Evolutionary conservation across 208 protist genomes (phyloP).

Genomic region (Trypanosoma lewisi): DNA sequence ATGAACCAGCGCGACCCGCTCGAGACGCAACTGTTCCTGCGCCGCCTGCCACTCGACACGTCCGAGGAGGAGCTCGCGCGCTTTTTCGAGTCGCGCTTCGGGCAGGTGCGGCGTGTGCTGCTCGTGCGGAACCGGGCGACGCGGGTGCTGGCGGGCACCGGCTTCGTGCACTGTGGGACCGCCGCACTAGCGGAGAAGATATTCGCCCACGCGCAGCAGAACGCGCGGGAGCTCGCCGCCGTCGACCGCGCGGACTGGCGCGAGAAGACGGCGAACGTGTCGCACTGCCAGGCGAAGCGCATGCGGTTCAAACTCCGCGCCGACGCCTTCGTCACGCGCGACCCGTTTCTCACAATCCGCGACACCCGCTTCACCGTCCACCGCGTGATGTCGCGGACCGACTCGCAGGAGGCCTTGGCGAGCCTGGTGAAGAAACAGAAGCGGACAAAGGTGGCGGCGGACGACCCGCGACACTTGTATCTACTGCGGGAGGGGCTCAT

Average conservation of each 20-base stretch:
- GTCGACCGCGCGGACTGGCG: slow-evolving; percentile 55
- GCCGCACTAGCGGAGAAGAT: slow-evolving; percentile 70
- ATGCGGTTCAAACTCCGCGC: slow-evolving; percentile 74
- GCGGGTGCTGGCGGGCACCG: slow-evolving; percentile 75
- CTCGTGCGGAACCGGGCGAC: slow-evolving; percentile 74
- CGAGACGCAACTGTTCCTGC: slow-evolving; percentile 88
- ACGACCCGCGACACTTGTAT: slow-evolving; percentile 89
- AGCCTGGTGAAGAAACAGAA: slow-evolving; percentile 88
- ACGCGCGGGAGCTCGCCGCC: slow-evolving; percentile 82
- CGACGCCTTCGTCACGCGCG: slow-evolving; percentile 56
- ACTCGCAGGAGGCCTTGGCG: slow-evolving; percentile 75
- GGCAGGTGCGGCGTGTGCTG: slow-evolving; percentile 72
- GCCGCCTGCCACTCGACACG: slow-evolving; percentile 83
- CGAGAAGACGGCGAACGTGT: slow-evolving; percentile 71
- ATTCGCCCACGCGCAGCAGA: slow-evolving; percentile 79
- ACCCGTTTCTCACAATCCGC: slow-evolving; percentile 84
- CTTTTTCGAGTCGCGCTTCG: slow-evolving; percentile 78
- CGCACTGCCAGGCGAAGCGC: slow-evolving; percentile 79
- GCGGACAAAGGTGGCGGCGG: slow-evolving; percentile 83
- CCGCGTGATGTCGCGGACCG: slow-evolving; percentile 73
- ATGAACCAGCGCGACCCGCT: slow-evolving; percentile 84
- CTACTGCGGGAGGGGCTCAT: slow-evolving; percentile 88
- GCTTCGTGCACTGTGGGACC: slow-evolving; percentile 83
- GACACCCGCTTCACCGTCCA: slow-evolving; percentile 84
- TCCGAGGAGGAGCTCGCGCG: slow-evolving; percentile 74